Evolutionary conservation across 257 asterid species (phyloP).

Genomic region (Lantana camara): DNA sequence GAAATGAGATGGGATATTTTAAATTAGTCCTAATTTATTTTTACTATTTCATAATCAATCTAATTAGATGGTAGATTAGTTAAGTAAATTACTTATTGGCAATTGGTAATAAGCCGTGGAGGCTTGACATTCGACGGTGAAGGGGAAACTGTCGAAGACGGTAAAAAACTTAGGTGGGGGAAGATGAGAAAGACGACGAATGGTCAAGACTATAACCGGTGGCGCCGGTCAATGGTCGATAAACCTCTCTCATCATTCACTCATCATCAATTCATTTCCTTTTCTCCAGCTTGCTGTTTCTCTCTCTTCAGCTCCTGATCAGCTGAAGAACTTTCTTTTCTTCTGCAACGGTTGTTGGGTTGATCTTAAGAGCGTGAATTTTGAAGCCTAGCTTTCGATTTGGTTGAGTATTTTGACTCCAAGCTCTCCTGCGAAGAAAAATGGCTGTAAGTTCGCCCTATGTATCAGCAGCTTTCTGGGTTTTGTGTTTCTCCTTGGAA

Average conservation of each 20-base stretch:
- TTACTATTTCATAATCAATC: too few species aligned
- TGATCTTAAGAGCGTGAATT: constrained; percentile 13
- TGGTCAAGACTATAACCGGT: constrained; percentile 42
- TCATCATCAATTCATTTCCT: constrained; percentile 26
- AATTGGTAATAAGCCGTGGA: not conserved
- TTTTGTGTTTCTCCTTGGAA: not conserved
- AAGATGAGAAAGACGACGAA: constrained; percentile 20
- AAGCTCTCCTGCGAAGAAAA: constrained; percentile 1
- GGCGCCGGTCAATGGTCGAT: constrained; percentile 45
- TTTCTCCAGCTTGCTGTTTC: constrained; percentile 4
- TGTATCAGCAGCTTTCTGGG: constrained; percentile 21
- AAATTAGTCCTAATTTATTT: too few species aligned
- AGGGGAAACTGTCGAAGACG: constrained; percentile 14
- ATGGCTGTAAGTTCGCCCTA: constrained; percentile 47
- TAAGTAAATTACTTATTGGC: too few species aligned
- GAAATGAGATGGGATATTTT: too few species aligned
- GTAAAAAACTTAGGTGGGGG: constrained; percentile 20
- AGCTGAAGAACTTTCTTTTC: constrained; percentile 23
- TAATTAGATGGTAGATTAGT: too few species aligned
- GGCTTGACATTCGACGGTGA: not conserved
- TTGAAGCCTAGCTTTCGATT: not conserved
- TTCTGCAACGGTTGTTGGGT: not conserved
- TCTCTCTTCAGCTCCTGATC: constrained; percentile 10
- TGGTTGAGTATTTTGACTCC: constrained; percentile 4
- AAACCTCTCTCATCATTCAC: constrained; percentile 28